Percentiles rank a stretch among this genome's conserved stretches.
Evolutionary conservation across 495 filamentous ascomycete species (phyloP).

Genomic region (Cairneyella variabilis): DNA sequence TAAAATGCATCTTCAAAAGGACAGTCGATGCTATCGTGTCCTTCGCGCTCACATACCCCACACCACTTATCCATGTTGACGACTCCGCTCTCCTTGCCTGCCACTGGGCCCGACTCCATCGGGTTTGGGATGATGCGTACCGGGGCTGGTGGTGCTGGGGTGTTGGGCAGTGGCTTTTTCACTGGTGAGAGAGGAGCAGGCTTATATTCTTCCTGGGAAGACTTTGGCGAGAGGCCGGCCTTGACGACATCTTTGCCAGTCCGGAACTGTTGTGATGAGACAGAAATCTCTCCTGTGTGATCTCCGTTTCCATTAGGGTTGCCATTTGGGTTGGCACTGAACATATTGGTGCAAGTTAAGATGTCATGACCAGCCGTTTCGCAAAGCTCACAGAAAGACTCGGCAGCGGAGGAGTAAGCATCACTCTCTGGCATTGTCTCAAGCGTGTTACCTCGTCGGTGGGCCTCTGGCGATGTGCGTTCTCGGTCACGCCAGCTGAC

Average conservation of each 20-base stretch:
- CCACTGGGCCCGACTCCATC: slow-evolving; percentile 66
- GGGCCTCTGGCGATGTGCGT: slow-evolving; percentile 30
- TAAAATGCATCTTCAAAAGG: slow-evolving; percentile 82
- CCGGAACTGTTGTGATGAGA: slow-evolving; percentile 20
- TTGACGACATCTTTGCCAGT: slow-evolving; percentile 43
- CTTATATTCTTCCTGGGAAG: slow-evolving; percentile 34
- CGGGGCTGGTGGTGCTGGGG: slow-evolving; percentile 23
- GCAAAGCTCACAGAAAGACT: slow-evolving; percentile 93
- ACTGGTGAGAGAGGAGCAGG: slow-evolving; percentile 49
- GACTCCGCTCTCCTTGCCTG: slow-evolving; percentile 75
- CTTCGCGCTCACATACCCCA: slow-evolving; percentile 92
- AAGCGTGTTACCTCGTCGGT: slow-evolving; percentile 43
- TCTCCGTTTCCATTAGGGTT: slow-evolving; percentile 4
- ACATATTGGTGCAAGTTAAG: slow-evolving; percentile 86
- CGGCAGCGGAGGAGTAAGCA: slow-evolving; percentile 66
- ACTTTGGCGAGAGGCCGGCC: slow-evolving; percentile 38
- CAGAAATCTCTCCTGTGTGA: slow-evolving; percentile 19
- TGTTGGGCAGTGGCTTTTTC: slow-evolving; percentile 31
- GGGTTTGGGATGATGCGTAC: slow-evolving; percentile 50
- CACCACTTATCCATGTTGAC: slow-evolving; percentile 92
- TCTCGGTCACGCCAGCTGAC: slow-evolving; percentile 43
- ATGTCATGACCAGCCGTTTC: slow-evolving; percentile 94
- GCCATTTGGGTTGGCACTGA: slow-evolving; percentile 42
- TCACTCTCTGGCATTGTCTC: slow-evolving; percentile 71
- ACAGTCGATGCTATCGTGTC: slow-evolving; percentile 93